Evolutionary conservation across 2,329 filamentous ascomycete genomes (phyloP).

Genomic region (Exophiala oligosperma): DNA sequence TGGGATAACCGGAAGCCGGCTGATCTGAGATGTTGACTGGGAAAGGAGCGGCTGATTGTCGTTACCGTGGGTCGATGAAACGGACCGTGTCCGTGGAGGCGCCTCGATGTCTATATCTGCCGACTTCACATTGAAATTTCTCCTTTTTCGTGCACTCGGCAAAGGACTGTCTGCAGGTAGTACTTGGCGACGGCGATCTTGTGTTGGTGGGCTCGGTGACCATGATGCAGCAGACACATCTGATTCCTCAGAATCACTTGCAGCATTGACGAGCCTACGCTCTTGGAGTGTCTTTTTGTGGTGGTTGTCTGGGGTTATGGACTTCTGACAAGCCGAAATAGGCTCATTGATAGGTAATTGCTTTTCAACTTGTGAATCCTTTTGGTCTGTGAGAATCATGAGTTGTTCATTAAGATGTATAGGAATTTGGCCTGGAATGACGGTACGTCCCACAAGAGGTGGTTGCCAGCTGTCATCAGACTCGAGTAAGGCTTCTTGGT

Average conservation of each 20-base stretch:
- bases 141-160: not conserved
- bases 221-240: not conserved
- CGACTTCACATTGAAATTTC: not conserved
- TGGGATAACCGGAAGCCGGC: no score
- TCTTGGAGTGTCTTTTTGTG: constrained; percentile 45
- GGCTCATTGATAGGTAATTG: no score
- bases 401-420: constrained; percentile 9
- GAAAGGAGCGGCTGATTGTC: no score
- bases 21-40: no score
- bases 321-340: constrained; percentile 28
- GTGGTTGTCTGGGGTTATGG: constrained; percentile 49
- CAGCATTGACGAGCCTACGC: constrained; percentile 37
- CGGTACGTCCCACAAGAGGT: constrained; percentile 19
- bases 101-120: no score
- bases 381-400: constrained; percentile 11
- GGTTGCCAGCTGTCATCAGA: constrained; percentile 30
- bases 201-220: constrained; percentile 12
- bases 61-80: no score
- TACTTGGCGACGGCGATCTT: constrained; percentile 5
- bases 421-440: constrained; percentile 22
- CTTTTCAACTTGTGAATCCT: not conserved
- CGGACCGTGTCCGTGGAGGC: no score
- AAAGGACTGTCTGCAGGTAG: constrained; percentile 12
- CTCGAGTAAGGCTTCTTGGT: constrained; percentile 22
- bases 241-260: not conserved